Base-by-base conservation (phyloP, 208 protist genomes). In the Trypanosoma brucei region DNA sequence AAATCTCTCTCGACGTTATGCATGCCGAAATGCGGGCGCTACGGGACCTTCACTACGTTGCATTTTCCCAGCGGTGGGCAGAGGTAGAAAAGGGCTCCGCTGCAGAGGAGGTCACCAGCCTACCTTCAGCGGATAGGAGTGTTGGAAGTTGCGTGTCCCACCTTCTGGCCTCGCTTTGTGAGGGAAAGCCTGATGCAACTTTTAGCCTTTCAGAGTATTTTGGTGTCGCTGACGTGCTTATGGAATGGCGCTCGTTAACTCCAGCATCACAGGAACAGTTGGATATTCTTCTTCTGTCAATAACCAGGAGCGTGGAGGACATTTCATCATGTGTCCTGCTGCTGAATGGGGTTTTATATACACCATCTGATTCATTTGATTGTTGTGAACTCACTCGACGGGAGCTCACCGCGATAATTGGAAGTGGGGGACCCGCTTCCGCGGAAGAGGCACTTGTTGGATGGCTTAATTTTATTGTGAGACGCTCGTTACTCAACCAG, bases 171-270 rank as follows among this genome's bases (percentile, higher is more conserved):
- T 45, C 42, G 37, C 30, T 55, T 3, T 49, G 31, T 31, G 37
- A 46, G 31, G 59, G 37, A 3, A 39, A 2, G 14, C 68, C 68
- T 9, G 60, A 65, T 49, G 59, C 54, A 2, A 30, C 48, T 40
- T 54, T 73, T 5, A 42, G 22, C 5, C 60, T 73, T 46, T 22
- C 49, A 8, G 46, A 66, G 31, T 68, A 62, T 46, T 45, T 14
- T 37, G 56, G 40, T 50, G 22, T 66, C 44, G 60, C 31, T 5
- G 60, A 79, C 61, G 74, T 79, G 14, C 50, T 79, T 4, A 58
- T 79, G 11, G 74, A 68, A 34, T 79, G 74, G 74, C 74, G 74
- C 1, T 52, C 52, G 13, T 13, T 45, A 13, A 61, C 44, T 3
- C 6, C 38, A 8, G 8, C 44, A 3, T 6, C 38, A 13, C 53